phyloP scores from a whole-genome alignment of 257 asterid genomes.

The Nicotiana otophora region DNA sequence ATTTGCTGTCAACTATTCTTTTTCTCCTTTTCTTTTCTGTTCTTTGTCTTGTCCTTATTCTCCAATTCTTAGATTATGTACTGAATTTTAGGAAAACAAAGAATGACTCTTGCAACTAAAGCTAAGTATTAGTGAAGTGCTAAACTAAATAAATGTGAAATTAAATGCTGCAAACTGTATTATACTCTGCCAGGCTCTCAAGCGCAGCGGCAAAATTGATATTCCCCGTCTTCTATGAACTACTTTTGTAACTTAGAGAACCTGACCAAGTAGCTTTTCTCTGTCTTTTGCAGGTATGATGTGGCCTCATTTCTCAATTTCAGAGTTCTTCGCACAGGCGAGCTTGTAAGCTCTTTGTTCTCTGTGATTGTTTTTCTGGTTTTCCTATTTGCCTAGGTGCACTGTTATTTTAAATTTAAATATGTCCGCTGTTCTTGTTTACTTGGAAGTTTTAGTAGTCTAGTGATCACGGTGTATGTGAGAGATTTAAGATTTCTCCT shows the following conservation, averaged over 20 bases:
- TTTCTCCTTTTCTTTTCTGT: neutral
- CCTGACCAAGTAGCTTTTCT: conserved; percentile 19
- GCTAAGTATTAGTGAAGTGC: neutral
- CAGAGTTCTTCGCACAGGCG: conserved; percentile 53
- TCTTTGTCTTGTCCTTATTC: neutral
- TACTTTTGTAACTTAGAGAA: neutral
- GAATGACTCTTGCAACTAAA: neutral
- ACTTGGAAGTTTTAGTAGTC: neutral
- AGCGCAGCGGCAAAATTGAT: neutral
- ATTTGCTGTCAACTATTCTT: neutral
- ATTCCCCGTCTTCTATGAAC: neutral
- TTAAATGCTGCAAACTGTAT: neutral
- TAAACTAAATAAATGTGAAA: neutral
- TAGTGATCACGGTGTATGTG: neutral
- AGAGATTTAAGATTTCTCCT: neutral
- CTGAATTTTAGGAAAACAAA: neutral
- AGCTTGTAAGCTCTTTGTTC: conserved; percentile 49
- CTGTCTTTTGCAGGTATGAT: conserved; percentile 62
- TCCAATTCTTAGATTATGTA: neutral
- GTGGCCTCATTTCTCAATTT: conserved; percentile 69
- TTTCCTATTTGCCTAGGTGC: neutral
- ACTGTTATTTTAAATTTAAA: neutral
- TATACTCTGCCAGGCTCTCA: neutral
- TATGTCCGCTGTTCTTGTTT: neutral
- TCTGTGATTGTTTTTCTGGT: conserved; percentile 1